phyloP scores from a whole-genome alignment of 176 grass and related monocot genomes.

The Bromus sterilis region DNA sequence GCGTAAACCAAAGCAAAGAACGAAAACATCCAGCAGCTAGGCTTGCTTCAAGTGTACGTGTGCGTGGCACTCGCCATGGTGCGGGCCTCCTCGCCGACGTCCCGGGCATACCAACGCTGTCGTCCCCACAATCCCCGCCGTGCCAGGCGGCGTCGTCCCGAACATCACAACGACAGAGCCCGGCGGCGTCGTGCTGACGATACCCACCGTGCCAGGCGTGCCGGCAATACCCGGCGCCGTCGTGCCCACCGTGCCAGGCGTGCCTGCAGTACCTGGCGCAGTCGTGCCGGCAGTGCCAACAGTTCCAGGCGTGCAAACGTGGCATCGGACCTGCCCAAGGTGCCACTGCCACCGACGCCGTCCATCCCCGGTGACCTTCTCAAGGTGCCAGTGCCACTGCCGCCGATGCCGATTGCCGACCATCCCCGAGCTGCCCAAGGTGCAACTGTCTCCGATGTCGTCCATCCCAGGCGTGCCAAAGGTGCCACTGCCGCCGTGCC shows the following conservation, averaged over 20 bases:
- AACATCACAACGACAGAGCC: neutral
- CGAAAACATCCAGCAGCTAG: no score
- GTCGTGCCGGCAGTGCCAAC: no score
- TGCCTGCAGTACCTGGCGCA: neutral
- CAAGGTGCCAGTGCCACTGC: neutral
- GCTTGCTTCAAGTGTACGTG: no score
- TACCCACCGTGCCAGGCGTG: neutral
- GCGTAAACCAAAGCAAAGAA: no score
- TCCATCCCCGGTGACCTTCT: neutral
- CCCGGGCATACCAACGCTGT: neutral
- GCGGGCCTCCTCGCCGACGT: slow-evolving; percentile 27
- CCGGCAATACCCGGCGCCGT: neutral
- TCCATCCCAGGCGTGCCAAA: neutral
- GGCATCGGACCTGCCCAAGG: neutral
- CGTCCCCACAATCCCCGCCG: neutral
- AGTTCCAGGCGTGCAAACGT: no score
- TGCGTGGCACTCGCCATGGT: slow-evolving; percentile 4
- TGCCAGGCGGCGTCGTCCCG: neutral
- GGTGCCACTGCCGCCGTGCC: neutral
- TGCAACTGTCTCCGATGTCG: no score
- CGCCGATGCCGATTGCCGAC: neutral
- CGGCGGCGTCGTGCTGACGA: no score
- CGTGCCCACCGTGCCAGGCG: neutral
- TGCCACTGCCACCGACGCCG: neutral
- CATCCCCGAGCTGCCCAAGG: neutral